Percentiles rank a stretch among this genome's conserved stretches.
These are phyloP conservation scores for Ceratobasidium sp. DNA, from an alignment of 1,284 basidiomycete genomes.

Conservation along the genomic window DNA sequence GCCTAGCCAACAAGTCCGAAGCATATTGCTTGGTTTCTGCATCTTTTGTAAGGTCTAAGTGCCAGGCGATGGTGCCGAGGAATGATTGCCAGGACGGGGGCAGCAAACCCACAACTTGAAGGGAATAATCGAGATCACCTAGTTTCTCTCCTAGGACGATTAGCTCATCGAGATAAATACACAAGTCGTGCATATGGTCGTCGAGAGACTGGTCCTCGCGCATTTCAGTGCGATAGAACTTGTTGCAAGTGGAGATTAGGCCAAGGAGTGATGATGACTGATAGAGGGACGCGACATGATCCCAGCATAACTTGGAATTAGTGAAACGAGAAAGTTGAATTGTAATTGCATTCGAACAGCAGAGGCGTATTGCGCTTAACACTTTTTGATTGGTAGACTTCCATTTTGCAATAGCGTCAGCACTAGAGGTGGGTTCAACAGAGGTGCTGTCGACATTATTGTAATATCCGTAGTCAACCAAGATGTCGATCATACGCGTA, in stretches of 20 bases:
- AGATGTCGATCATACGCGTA: slow-evolving; percentile 1
- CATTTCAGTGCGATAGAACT: background rate
- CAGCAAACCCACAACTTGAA: background rate
- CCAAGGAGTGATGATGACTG: background rate
- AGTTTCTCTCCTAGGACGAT: background rate
- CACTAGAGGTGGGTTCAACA: background rate
- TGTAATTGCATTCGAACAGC: background rate
- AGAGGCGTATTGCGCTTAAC: background rate
- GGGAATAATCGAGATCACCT: background rate
- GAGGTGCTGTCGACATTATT: background rate
- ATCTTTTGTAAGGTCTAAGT: background rate
- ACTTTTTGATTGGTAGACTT: background rate
- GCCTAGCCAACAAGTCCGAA: background rate
- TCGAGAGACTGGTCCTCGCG: background rate
- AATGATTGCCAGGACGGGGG: background rate
- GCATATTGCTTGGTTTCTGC: background rate
- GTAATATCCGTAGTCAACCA: background rate
- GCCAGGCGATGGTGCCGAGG: background rate
- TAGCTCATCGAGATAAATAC: background rate
- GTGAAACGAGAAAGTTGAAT: background rate
- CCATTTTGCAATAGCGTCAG: background rate
- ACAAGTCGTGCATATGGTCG: background rate
- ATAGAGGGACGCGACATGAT: background rate
- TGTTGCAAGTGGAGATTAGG: background rate
- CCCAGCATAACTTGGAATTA: background rate